Evolutionary conservation across 305 asterid genomes (phyloP).

Genomic region (Solanum hybrid): DNA sequence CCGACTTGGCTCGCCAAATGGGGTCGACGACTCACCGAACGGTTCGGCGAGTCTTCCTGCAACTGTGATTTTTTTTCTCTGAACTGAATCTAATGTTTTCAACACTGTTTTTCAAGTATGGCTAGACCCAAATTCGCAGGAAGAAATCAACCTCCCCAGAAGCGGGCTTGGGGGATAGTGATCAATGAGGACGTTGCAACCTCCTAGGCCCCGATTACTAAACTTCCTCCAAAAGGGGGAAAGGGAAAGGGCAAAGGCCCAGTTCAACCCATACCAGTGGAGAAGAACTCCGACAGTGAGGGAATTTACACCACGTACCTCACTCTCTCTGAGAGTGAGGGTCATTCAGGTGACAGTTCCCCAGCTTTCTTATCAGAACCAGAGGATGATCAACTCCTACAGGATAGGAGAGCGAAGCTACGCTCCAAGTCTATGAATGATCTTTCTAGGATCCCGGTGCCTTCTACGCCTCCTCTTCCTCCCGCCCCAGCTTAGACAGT

Average conservation of each 20-base stretch:
- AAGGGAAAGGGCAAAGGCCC: neutral
- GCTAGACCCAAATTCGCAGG: neutral
- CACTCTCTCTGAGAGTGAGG: neutral
- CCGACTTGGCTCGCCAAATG: neutral
- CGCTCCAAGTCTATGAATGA: neutral
- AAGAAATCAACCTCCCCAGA: neutral
- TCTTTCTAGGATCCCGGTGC: neutral
- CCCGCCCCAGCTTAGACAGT: neutral
- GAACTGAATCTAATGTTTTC: neutral
- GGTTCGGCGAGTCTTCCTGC: neutral
- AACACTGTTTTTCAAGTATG: neutral
- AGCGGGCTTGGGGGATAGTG: neutral
- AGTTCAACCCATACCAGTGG: neutral
- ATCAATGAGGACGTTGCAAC: neutral
- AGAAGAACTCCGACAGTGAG: neutral
- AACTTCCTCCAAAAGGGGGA: neutral
- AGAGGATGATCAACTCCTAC: neutral
- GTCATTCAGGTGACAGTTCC: neutral
- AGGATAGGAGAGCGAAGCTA: too few species aligned
- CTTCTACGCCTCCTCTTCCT: neutral
- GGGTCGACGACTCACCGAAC: neutral
- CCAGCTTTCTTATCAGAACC: neutral
- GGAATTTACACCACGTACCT: neutral
- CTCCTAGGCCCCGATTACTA: neutral
- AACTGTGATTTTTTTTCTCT: neutral